Base-by-base conservation (phyloP, 352 stramenopile genomes). In the Globisporangium heterothallicum region DNA sequence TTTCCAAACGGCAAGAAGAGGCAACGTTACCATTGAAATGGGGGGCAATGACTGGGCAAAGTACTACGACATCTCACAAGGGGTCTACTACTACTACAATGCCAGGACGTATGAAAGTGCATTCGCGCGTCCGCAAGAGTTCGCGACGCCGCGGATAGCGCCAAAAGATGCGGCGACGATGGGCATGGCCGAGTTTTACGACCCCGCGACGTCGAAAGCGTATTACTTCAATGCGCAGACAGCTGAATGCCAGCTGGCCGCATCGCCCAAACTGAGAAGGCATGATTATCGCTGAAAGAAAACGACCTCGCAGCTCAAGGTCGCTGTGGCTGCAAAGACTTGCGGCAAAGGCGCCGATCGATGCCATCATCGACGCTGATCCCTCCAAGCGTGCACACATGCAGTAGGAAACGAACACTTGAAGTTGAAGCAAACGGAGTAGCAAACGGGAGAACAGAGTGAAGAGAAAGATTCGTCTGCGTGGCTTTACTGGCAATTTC, bases 11-110 rank as follows among this genome's bases (percentile, higher is more conserved):
- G 36, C 56, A 10, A 44, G 53, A 12, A 41, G 32, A 18, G 50
- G 54, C 13, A 41, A 44, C 18, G 53, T 55, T 14, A 44, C 45
- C 26, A 29, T 59, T 10, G 55, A 52, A 19, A 16, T 25, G 0
- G 50, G 42, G 5, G 30, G 25, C 47, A 52, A 21, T 29, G 27
- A 61, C 12, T 84, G 70, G 68, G 67, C 59, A 27, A 84, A 86
- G 59, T 82, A 82, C 58, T 85, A 74, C 44, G 76, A 87, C 53
- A 55, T 75, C 19, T 42, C 62, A 14, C 61, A 68, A 40, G 64
- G 74, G 16, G 58, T 61, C 30, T 86, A 86, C 47, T 89, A 86
- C 58, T 89, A 84, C 59, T 87, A 73, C 63, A 84, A 89, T 47
- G 54, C 64, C 9, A 61, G 56, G 34, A 78, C 63, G 9, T 68